Conservation (phyloP, 2,329 filamentous ascomycete genomes). For the Bipolaris cookei region DNA sequence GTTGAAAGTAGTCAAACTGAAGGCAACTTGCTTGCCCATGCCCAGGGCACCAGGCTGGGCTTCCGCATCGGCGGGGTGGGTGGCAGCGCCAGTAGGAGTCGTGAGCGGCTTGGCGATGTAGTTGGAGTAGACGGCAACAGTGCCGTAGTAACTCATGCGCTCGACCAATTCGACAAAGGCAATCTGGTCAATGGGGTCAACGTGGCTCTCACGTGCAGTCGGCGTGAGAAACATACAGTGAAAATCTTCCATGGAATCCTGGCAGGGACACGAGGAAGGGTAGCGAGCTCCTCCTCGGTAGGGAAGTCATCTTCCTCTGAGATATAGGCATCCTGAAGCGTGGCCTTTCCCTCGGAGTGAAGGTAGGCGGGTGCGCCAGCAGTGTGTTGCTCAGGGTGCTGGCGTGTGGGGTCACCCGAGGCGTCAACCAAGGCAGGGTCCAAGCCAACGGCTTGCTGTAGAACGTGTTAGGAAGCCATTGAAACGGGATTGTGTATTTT, state of each 20-base stretch:
- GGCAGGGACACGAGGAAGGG: conserved; percentile 45
- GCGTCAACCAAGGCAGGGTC: conserved; percentile 44
- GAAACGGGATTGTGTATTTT: not conserved
- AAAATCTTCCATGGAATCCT: conserved; percentile 44
- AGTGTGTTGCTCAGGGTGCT: conserved; percentile 34
- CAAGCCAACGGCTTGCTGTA: conserved; percentile 37
- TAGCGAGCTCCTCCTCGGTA: conserved; percentile 45
- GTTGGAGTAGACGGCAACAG: conserved; percentile 47
- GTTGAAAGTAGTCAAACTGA: conserved; percentile 60
- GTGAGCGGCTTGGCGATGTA: conserved; percentile 43
- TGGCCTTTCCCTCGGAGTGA: conserved; percentile 47
- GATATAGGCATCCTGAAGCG: conserved; percentile 43
- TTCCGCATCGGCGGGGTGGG: conserved; percentile 34
- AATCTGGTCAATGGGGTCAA: conserved; percentile 26
- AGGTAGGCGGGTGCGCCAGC: conserved; percentile 39
- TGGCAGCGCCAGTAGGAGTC: conserved; percentile 41
- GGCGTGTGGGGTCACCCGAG: conserved; percentile 46
- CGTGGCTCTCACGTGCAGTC: not conserved
- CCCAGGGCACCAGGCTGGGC: conserved; percentile 60
- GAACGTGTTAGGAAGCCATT: conserved; percentile 14
- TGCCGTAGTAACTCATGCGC: conserved; percentile 51
- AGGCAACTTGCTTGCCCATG: conserved; percentile 61
- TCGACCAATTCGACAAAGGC: conserved; percentile 49
- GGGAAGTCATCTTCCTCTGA: conserved; percentile 36
- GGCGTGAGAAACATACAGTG: conserved; percentile 15